Evolutionary conservation across 108 stramenopile genomes (phyloP).

Genomic region (Pseudonitzschia multiseries): DNA sequence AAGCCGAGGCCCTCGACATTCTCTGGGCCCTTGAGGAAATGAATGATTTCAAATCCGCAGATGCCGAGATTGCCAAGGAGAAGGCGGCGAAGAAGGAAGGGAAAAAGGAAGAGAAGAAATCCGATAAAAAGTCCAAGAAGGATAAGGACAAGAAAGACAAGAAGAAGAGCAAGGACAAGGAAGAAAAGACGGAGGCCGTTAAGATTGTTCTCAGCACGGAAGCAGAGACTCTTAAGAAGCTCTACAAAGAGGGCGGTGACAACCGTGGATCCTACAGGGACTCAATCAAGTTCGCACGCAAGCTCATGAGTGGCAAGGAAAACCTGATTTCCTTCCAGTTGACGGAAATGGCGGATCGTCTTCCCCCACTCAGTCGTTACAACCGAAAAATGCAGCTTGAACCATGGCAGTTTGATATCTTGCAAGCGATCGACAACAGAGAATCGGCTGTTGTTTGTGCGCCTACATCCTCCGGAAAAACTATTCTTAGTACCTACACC

Average conservation of each 20-base stretch:
- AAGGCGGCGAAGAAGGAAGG: constrained; percentile 85
- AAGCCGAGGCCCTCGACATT: constrained; percentile 92
- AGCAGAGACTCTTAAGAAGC: constrained; percentile 65
- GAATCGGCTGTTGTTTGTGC: constrained; percentile 96
- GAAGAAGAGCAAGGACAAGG: constrained; percentile 76
- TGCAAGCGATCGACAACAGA: constrained; percentile 88
- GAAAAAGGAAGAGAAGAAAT: constrained; percentile 82
- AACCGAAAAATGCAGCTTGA: constrained; percentile 92
- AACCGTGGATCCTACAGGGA: constrained; percentile 81
- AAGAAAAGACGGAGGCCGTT: constrained; percentile 51
- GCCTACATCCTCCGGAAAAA: constrained; percentile 98
- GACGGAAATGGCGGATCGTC: constrained; percentile 94
- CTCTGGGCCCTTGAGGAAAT: constrained; percentile 96
- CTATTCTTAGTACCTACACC: constrained; percentile 96
- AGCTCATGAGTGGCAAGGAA: constrained; percentile 85
- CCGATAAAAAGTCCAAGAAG: constrained; percentile 77
- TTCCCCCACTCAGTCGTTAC: constrained; percentile 97
- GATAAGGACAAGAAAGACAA: constrained; percentile 72
- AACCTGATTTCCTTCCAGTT: constrained; percentile 93
- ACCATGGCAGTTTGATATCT: constrained; percentile 95
- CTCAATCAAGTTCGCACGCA: constrained; percentile 91
- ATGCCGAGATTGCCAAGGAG: constrained; percentile 67
- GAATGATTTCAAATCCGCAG: constrained; percentile 75
- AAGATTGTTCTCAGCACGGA: constrained; percentile 74
- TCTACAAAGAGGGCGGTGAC: constrained; percentile 88